phyloP scores from a whole-genome alignment of 1,284 basidiomycete genomes.

The Ustilago nuda region DNA sequence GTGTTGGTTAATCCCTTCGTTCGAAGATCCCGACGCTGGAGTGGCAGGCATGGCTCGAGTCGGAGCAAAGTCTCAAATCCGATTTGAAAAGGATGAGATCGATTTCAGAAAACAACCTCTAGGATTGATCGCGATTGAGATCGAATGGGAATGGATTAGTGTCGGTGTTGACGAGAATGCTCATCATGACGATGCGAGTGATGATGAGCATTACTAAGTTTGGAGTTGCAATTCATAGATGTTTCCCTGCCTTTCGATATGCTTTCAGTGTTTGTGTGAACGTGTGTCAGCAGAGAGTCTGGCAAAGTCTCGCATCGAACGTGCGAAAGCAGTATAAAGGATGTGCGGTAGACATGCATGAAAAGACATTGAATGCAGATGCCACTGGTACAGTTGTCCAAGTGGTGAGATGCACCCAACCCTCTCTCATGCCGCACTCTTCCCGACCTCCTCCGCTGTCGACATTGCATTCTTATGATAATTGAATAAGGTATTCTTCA shows the following conservation, averaged over 20 bases:
- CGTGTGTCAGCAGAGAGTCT: too few species aligned
- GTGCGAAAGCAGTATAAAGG: too few species aligned
- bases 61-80: conserved; percentile 28
- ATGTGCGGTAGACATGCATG: too few species aligned
- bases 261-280: too few species aligned
- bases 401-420: too few species aligned
- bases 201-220: not conserved
- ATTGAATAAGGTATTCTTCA: conserved; percentile 77
- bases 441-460: too few species aligned
- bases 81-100: conserved; percentile 61
- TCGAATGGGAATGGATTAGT: conserved; percentile 66
- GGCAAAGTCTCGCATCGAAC: too few species aligned
- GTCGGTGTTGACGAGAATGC: conserved; percentile 29
- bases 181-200: not conserved
- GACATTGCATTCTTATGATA: not conserved
- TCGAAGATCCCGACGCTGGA: conserved; percentile 57
- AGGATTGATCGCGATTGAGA: conserved; percentile 59
- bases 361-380: too few species aligned
- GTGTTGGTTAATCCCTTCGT: conserved; percentile 68
- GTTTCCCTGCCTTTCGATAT: too few species aligned
- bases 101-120: conserved; percentile 68
- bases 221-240: too few species aligned
- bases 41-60: conserved; percentile 9
- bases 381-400: too few species aligned
- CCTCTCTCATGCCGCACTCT: too few species aligned